phyloP scores from a whole-genome alignment of 345 rosid species.

The Pseudoturritis turrita region DNA sequence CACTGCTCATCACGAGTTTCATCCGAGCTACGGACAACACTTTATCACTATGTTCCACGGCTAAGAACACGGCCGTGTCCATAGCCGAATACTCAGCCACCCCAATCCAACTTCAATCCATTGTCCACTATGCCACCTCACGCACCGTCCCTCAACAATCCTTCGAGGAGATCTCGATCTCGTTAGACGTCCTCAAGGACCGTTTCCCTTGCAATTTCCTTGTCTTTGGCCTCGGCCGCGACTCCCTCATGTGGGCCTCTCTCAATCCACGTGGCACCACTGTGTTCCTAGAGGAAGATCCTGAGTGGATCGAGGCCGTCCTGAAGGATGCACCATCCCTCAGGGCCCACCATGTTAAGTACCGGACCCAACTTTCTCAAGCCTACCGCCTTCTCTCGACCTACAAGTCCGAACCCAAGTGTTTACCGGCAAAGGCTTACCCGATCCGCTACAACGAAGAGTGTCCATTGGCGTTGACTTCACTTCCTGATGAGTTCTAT shows the following conservation, averaged over 20 bases:
- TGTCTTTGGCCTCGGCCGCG: conserved; percentile 69
- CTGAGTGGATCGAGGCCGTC: conserved; percentile 51
- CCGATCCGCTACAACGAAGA: conserved; percentile 44
- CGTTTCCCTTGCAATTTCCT: conserved; percentile 62
- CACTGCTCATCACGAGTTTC: conserved; percentile 39
- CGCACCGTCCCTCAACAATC: conserved; percentile 55
- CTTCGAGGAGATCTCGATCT: conserved; percentile 44
- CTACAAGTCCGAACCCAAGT: conserved; percentile 40
- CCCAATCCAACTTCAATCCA: conserved; percentile 58
- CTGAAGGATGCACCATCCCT: conserved; percentile 44
- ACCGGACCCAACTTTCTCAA: conserved; percentile 58
- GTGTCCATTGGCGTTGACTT: conserved; percentile 60
- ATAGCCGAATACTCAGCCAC: conserved; percentile 36
- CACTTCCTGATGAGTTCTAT: conserved; percentile 74
- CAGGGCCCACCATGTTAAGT: conserved; percentile 56
- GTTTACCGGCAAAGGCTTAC: conserved; percentile 49
- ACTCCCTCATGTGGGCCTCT: conserved; percentile 75
- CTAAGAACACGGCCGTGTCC: conserved; percentile 17
- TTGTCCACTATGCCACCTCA: conserved; percentile 72
- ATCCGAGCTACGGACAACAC: conserved; percentile 36
- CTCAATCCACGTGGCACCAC: conserved; percentile 71
- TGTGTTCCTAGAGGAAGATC: conserved; percentile 71
- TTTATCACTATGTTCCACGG: conserved; percentile 40
- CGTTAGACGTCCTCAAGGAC: conserved; percentile 46
- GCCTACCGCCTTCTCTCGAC: conserved; percentile 40